Evolutionary conservation across 768 basidiomycete genomes (phyloP), one percentile per base, ranked within the genome.

Genomic region (Rhodotorula diobovata): DNA sequence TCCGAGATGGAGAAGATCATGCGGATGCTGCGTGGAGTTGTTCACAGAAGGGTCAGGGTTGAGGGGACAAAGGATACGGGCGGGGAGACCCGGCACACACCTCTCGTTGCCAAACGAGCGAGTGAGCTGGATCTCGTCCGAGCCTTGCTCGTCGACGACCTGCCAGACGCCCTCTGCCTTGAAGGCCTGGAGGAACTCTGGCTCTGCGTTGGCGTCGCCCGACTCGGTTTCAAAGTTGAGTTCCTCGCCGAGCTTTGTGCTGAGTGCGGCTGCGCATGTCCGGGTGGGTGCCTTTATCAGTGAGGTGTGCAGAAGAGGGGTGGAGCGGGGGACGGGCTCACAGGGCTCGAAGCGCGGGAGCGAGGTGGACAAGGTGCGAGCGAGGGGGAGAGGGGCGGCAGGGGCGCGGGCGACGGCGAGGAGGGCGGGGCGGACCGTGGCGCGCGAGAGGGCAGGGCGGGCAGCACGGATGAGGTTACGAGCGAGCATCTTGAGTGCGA

Each of bases 1-100:
- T 97, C 94, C 51, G 90, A 88, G 75, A 95, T 90, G 70, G 92
- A 92, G 85, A 98, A 96, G 81, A 92, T 88, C 78, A 94, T 80
- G 43, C 89, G 90, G 80, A 98, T 86, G 75, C 92, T 94, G 77
- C 20, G 45, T 16, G 45, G 15, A 21, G 5, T 18, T 18, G 45
- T 10, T 21, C 20, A 14, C 41, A 46, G 45, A n/a, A n/a, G n/a
- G n/a, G 15, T 46, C 20, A 21, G 45, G 3, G 46, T 4, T 23
- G 6, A 28, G 6, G 9, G 23, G 23, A 57, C 25, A 20, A 11
- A 35, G 18, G 10, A 32, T 6, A 30, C 32, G 8, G 21, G 45
- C 15, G 25, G 54, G 73, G 46, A n/a, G n/a, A n/a, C n/a, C n/a
- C 14, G 5, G 60, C 21, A 85, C 89, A 67, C 76, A 95, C 93